Base-by-base conservation (phyloP, 1,139 yeast genomes). In the Pichia terricola region DNA sequence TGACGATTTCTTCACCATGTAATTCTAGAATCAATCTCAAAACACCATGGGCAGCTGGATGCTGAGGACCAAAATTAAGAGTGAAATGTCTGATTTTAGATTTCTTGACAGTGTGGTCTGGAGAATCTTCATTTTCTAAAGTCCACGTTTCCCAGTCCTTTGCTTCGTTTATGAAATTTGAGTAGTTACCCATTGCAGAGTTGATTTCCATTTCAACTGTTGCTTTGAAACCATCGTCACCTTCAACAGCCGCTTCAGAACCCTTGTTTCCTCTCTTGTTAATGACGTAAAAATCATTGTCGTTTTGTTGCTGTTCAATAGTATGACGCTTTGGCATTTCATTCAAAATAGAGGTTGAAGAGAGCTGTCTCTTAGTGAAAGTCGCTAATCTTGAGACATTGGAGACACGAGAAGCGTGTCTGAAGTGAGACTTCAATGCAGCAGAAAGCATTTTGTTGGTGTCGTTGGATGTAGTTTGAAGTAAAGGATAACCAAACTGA, bases 41-140 rank as follows among this genome's bases (percentile, higher is more conserved):
- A 67, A 85, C 95, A 53, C 95, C 95, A 69, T 85, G 95, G 40
- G 95, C 95, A 50, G 95, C 95, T 32, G 95, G 95, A 70, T 85
- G 95, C 67, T 85, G 95, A 11, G 95, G 95, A 36, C 95, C 95
- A 60, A 86, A 86, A 67, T 85, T 86, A 62, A 86, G 79, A 43
- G 95, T 85, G 68, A 85, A 85, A 63, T 85, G 94, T 65, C 94
- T 78, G 59, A 85, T 79, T 62, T 83, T 81, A 49, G 69, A 61
- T 49, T 63, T 64, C 42, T 62, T 54, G 25, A 58, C 54, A 5
- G 58, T 57, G 42, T 49, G 61, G 37, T 61, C 64, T 10, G 66
- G 64, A 11, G 63, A 56, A 50, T 62, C 65, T 45, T 54, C 62
- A 43, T 60, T 59, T 40, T 45, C 44, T 38, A 61, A 47, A 38